Evolutionary conservation across 768 basidiomycete species (phyloP), one percentile per base, ranked within the genome.

Genomic region (Russula sp.): DNA sequence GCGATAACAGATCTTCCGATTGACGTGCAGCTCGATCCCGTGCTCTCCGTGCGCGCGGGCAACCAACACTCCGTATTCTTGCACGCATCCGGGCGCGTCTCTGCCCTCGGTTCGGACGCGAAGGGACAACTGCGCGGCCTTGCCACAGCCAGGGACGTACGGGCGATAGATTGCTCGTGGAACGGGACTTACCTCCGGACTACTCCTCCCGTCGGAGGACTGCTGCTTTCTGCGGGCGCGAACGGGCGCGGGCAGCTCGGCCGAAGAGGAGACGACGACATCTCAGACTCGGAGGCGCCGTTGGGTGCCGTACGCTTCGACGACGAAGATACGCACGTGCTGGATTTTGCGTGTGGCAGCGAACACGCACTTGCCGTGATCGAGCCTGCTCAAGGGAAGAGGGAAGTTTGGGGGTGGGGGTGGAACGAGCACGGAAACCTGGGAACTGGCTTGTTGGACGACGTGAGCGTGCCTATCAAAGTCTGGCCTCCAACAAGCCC

Each of bases 361-460:
- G 95, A 98, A 72, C 94, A 98, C 72, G 81, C 91, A 3, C 73
- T 97, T 6, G 49, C 49, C 32, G 9, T 71, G 67, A 58, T 54
- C 65, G 25, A 72, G 16, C 41, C 70, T 29, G 25, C 25, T 3
- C 54, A 70, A 0, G 45, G 48, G 34, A 57, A 56, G 9, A 53
- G 34, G 5, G 48, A 32, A 34, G 80, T 94, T 0, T 90, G 84
- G 83, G 90, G 84, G 0, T 97, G 95, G 91, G 96, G 96, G 0
- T 98, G 96, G 95, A 98, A 98, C 72, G 96, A 98, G 72, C 96
- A 98, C 70, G 96, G 96, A 7, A 98, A 97, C 72, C 77, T 98
- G 32, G 93, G 90, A 0, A 69, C 83, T 25, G 87, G 85, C 0
- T 75, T 78, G 39, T 82, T 81, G 5, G 74, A 77, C 3, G 86